These are phyloP conservation scores for Wickerhamomyces sp. DNA, from an alignment of 1,139 yeast genomes.

Conservation along the genomic window DNA sequence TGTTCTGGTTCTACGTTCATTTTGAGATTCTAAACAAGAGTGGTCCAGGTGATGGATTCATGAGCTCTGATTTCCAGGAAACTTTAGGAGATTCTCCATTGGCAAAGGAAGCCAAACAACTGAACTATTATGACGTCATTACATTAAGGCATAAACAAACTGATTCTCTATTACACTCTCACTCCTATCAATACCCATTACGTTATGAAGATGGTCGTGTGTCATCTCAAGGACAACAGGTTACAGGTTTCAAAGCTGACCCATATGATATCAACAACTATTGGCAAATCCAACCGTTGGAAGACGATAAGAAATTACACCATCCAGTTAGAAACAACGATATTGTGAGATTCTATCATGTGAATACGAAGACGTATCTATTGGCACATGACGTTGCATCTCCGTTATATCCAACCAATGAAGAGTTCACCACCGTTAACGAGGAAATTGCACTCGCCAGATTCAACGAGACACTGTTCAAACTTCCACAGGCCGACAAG, in stretches of 20 bases:
- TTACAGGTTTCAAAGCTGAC: constrained; percentile 58
- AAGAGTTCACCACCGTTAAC: constrained; percentile 76
- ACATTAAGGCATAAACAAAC: constrained; percentile 79
- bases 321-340: constrained; percentile 55
- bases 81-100: constrained; percentile 79
- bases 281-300: constrained; percentile 82
- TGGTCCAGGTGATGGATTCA: constrained; percentile 94
- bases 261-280: constrained; percentile 74
- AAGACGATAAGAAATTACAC: constrained; percentile 37
- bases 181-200: constrained; percentile 66
- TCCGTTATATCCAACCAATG: constrained; percentile 85
- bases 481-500: constrained; percentile 57
- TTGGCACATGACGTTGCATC: constrained; percentile 97
- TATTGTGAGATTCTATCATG: constrained; percentile 73
- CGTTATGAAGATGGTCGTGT: constrained; percentile 96
- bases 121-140: constrained; percentile 70
- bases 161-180: constrained; percentile 77
- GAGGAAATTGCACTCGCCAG: constrained; percentile 50
- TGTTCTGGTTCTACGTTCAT: constrained; percentile 93
- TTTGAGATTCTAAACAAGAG: constrained; percentile 75
- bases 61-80: constrained; percentile 92
- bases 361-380: constrained; percentile 71
- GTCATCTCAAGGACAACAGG: constrained; percentile 94
- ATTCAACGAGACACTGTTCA: constrained; percentile 75
- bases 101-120: constrained; percentile 63